Evolutionary conservation across 768 basidiomycete species (phyloP).

Genomic region (Suillus decipiens): DNA sequence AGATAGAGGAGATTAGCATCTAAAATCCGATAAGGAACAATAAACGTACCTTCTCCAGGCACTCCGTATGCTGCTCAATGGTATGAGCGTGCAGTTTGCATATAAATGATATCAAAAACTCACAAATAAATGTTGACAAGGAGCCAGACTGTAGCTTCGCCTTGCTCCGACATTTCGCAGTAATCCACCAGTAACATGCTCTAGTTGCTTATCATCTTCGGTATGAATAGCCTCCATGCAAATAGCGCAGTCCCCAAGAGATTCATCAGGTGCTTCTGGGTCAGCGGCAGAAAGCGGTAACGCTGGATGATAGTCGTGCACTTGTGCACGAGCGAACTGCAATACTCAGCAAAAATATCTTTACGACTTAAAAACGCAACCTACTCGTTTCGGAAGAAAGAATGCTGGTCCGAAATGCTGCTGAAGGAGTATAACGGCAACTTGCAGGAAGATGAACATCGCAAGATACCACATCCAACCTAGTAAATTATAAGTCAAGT

Average conservation of each 20-base stretch:
- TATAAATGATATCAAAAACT: constrained; percentile 28
- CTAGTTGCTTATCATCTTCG: constrained; percentile 42
- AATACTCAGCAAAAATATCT: background rate
- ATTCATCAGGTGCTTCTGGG: constrained; percentile 72
- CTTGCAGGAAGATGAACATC: constrained; percentile 62
- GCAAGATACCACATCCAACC: constrained; percentile 69
- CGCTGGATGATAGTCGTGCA: constrained; percentile 85
- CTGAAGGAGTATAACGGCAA: constrained; percentile 65
- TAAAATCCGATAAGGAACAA: constrained; percentile 6
- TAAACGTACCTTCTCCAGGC: constrained; percentile 67
- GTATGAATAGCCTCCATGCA: constrained; percentile 87
- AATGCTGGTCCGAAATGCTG: constrained; percentile 78
- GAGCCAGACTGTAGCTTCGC: constrained; percentile 81
- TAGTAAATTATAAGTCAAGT: constrained; percentile 28
- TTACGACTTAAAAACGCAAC: constrained; percentile 21
- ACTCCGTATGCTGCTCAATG: constrained; percentile 71
- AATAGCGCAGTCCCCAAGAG: constrained; percentile 86
- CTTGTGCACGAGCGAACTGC: constrained; percentile 60
- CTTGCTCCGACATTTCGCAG: constrained; percentile 40
- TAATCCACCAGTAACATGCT: constrained; percentile 40
- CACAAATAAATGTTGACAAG: constrained; percentile 88
- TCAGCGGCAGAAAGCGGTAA: constrained; percentile 61
- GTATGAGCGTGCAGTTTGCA: background rate
- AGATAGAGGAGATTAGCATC: constrained; percentile 16
- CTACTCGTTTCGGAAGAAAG: constrained; percentile 73